phyloP scores from a whole-genome alignment of 2,329 filamentous ascomycete species.

The Microascus cirrosus region DNA sequence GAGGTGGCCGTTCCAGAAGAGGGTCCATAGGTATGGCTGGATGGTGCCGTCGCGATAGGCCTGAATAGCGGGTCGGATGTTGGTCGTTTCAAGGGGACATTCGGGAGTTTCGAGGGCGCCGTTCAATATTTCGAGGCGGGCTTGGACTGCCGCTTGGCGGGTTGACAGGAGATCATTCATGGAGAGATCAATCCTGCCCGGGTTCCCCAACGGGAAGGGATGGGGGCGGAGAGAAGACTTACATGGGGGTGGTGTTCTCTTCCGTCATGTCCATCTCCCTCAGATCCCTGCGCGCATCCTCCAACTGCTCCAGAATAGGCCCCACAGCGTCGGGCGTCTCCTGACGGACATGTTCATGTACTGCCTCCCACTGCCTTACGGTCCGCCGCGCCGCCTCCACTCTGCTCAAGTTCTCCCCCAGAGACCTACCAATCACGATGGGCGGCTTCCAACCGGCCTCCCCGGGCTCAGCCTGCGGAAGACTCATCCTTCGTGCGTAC shows the following conservation, averaged over 20 bases:
- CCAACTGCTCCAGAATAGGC: constrained; percentile 14
- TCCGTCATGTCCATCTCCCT: constrained; percentile 13
- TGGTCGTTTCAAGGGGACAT: constrained; percentile 23
- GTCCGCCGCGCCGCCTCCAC: constrained; percentile 24
- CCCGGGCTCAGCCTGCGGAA: neutral
- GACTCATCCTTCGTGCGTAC: neutral
- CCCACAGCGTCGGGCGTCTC: constrained; percentile 5
- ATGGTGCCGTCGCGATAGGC: constrained; percentile 29
- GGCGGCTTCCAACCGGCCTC: constrained; percentile 9
- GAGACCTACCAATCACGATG: constrained; percentile 20
- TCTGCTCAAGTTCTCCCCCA: constrained; percentile 22
- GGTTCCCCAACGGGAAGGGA: neutral
- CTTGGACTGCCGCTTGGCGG: constrained; percentile 16
- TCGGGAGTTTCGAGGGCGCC: constrained; percentile 17
- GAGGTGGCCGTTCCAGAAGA: constrained; percentile 29
- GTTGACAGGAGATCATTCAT: constrained; percentile 12
- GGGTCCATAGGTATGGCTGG: constrained; percentile 23
- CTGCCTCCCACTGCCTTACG: constrained; percentile 22
- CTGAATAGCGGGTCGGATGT: constrained; percentile 28
- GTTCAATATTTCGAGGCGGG: constrained; percentile 20
- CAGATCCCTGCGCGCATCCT: constrained; percentile 10
- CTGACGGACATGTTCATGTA: constrained; percentile 15
- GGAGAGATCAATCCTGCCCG: neutral
- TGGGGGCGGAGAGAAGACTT: neutral
- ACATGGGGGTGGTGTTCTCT: constrained; percentile 7